Percentiles rank a stretch among this genome's conserved stretches.
Conservation (phyloP, 805 yeast genomes). For the Soucietia sequanensis region DNA sequence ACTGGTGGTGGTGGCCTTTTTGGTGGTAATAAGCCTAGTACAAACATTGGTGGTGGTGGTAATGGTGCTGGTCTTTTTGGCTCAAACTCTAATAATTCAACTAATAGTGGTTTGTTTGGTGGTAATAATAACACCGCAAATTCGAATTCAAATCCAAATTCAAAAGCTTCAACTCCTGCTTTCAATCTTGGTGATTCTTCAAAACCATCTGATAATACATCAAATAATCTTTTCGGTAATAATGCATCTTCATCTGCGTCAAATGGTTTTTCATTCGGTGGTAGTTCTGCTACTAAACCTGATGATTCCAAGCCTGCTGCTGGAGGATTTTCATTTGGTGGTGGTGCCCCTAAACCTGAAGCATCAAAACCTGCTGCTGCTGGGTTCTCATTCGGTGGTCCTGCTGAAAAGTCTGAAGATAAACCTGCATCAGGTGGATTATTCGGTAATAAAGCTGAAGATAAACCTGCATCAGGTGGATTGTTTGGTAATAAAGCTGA, state of each 20-base stretch:
- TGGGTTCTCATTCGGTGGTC: constrained; percentile 10
- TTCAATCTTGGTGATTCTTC: constrained; percentile 5
- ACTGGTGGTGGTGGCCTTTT: too few relatives aligned
- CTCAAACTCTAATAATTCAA: not conserved
- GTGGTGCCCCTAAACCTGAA: constrained; percentile 19
- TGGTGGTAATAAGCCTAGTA: constrained; percentile 8
- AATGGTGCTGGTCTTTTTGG: too few relatives aligned
- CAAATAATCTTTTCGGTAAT: too few relatives aligned
- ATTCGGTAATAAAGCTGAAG: constrained; percentile 13
- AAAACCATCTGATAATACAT: not conserved
- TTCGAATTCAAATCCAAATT: constrained; percentile 4
- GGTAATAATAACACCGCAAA: too few relatives aligned
- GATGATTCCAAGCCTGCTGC: constrained; percentile 11
- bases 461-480: constrained; percentile 7
- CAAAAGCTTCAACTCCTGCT: constrained; percentile 6
- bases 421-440: constrained; percentile 15
- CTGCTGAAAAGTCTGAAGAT: constrained; percentile 14
- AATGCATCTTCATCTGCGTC: too few relatives aligned
- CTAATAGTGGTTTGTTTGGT: constrained; percentile 20
- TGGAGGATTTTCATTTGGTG: constrained; percentile 15
- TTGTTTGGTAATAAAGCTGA: constrained; percentile 12
- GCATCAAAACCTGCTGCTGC: constrained; percentile 11
- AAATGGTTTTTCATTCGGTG: constrained; percentile 8
- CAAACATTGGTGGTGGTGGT: not conserved
- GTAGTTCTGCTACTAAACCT: constrained; percentile 14